Evolutionary conservation across 2,329 filamentous ascomycete genomes (phyloP).

Genomic region (Paraphoma sp.): DNA sequence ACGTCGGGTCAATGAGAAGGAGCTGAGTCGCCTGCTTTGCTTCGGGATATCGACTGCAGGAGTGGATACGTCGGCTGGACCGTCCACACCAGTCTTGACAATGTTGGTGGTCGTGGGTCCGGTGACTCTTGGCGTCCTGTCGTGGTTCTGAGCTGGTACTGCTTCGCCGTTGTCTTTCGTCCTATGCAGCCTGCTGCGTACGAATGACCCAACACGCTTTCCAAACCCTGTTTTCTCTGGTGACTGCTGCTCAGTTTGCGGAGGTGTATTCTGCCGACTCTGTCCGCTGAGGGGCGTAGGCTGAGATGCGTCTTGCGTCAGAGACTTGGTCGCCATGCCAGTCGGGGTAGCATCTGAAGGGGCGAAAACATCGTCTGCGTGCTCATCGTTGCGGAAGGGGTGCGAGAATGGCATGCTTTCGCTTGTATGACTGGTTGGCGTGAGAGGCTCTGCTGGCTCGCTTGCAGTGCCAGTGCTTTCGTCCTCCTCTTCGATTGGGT

Average conservation of each 20-base stretch:
- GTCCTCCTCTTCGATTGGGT: slow-evolving; percentile 47
- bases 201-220: slow-evolving; percentile 41
- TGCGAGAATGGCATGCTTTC: slow-evolving; percentile 37
- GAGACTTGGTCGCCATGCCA: slow-evolving; percentile 9
- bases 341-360: slow-evolving; percentile 18
- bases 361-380: slow-evolving; percentile 23
- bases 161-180: slow-evolving; percentile 11
- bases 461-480: slow-evolving; percentile 48
- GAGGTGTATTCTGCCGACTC: slow-evolving; percentile 2
- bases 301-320: slow-evolving; percentile 2
- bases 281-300: background rate
- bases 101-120: slow-evolving; percentile 22
- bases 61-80: slow-evolving; percentile 28
- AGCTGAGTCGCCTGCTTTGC: slow-evolving; percentile 38
- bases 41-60: slow-evolving; percentile 32
- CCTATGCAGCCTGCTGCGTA: slow-evolving; percentile 35
- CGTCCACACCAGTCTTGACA: slow-evolving; percentile 40
- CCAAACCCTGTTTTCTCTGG: slow-evolving; percentile 37
- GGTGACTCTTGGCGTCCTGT: slow-evolving; percentile 7
- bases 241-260: slow-evolving; percentile 12
- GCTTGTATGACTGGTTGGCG: slow-evolving; percentile 46
- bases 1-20: slow-evolving; percentile 47
- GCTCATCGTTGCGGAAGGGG: slow-evolving; percentile 38
- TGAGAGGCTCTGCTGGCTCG: slow-evolving; percentile 48
- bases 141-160: slow-evolving; percentile 1